Evolutionary conservation across 2,329 filamentous ascomycete species (phyloP).

Genomic region (Ceratocystis huliohia): DNA sequence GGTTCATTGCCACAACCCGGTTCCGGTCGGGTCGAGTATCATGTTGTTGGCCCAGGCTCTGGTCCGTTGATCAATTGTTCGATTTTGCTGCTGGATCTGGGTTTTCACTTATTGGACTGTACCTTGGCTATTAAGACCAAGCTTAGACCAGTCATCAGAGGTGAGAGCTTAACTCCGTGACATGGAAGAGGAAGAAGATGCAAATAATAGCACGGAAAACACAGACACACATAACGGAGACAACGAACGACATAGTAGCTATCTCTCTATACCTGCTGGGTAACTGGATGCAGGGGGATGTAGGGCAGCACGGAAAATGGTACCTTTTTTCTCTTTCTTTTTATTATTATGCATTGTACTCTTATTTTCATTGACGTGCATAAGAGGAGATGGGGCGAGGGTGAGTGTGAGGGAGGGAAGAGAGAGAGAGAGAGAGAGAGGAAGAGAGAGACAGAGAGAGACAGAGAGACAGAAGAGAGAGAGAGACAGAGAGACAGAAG

Average conservation of each 20-base stretch:
- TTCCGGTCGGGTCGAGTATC: conserved; percentile 3
- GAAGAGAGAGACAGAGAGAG: background rate
- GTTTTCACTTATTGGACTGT: background rate
- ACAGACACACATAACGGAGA: background rate
- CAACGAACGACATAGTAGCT: background rate
- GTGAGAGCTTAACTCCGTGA: background rate
- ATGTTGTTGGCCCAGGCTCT: conserved; percentile 1
- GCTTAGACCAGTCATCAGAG: too few species aligned
- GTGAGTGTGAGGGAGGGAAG: background rate
- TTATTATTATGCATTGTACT: background rate
- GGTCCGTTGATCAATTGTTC: background rate
- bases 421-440: background rate
- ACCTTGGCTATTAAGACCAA: background rate
- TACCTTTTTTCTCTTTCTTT: background rate
- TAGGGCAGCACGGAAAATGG: too few species aligned
- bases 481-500: too few species aligned
- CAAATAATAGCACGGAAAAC: background rate
- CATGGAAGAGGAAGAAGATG: background rate
- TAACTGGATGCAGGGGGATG: too few species aligned
- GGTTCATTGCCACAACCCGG: background rate
- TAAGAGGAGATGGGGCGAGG: background rate
- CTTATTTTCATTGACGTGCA: conserved; percentile 6
- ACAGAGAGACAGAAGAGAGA: background rate
- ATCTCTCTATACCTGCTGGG: too few species aligned
- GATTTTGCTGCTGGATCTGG: background rate